phyloP scores from a whole-genome alignment of 1,284 basidiomycete species.

The Tilletia setariae region DNA sequence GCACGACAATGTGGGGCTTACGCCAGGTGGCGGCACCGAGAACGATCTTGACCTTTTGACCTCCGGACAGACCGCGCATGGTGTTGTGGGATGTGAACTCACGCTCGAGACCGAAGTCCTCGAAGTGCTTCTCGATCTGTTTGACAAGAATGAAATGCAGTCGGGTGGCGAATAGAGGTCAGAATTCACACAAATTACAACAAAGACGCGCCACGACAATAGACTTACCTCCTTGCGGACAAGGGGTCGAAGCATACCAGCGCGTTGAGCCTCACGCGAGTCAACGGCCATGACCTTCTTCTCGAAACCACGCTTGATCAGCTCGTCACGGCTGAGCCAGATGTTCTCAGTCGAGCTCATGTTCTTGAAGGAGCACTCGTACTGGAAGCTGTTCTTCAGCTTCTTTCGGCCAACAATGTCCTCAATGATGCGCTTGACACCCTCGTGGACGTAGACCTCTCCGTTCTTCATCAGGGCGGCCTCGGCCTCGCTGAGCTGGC shows the following conservation, averaged over 20 bases:
- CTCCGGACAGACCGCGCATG: conserved; percentile 55
- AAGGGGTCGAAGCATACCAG: conserved; percentile 52
- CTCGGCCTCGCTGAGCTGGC: conserved; percentile 46
- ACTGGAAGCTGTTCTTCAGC: conserved; percentile 55
- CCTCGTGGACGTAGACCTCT: conserved; percentile 50
- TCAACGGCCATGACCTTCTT: conserved; percentile 52
- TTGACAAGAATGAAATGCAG: neutral
- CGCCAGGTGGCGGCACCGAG: conserved; percentile 54
- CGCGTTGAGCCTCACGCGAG: conserved; percentile 48
- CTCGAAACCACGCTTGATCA: conserved; percentile 51
- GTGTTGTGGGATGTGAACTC: conserved; percentile 55
- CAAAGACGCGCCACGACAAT: neutral
- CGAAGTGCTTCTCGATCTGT: conserved; percentile 53
- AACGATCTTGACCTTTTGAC: conserved; percentile 55
- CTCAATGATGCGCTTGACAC: conserved; percentile 53
- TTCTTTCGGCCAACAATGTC: conserved; percentile 54
- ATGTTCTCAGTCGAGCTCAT: conserved; percentile 54
- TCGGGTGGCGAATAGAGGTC: neutral
- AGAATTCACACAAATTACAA: neutral
- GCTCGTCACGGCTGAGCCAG: conserved; percentile 50
- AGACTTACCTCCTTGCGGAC: conserved; percentile 44
- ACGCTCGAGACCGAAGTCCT: conserved; percentile 53
- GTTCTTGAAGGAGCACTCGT: conserved; percentile 55
- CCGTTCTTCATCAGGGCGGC: conserved; percentile 51
- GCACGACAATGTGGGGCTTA: conserved; percentile 52